Percentiles rank a stretch among this genome's conserved stretches.
These are phyloP conservation scores for Alternaria postmessia DNA, from an alignment of 2,329 filamentous ascomycete genomes.

Conservation along the genomic window DNA sequence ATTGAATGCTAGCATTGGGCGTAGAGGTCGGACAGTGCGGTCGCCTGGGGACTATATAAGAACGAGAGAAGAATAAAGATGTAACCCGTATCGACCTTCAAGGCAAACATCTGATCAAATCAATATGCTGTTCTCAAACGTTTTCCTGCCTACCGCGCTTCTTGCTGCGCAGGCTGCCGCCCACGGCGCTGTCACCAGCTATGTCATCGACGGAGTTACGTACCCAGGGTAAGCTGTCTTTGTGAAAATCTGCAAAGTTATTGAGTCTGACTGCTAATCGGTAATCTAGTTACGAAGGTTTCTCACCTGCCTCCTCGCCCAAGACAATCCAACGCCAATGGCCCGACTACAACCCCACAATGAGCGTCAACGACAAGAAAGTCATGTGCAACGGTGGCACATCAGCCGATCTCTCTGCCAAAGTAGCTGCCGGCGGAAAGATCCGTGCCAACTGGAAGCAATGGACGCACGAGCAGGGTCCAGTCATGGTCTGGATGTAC, in stretches of 20 bases:
- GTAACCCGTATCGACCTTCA: background rate
- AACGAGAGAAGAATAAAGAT: conserved; percentile 1
- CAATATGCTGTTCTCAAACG: conserved; percentile 49
- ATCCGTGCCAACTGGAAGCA: conserved; percentile 64
- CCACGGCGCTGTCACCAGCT: conserved; percentile 49
- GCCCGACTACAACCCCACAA: conserved; percentile 65
- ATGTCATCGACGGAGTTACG: conserved; percentile 43
- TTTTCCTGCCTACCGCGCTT: conserved; percentile 45
- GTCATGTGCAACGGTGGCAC: conserved; percentile 65
- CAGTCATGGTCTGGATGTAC: conserved; percentile 65
- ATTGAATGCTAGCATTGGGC: conserved; percentile 6
- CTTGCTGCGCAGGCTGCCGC: conserved; percentile 42
- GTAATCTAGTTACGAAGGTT: conserved; percentile 61
- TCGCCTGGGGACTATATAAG: conserved; percentile 25
- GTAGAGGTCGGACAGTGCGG: background rate
- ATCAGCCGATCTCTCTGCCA: conserved; percentile 53
- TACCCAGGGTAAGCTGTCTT: conserved; percentile 39
- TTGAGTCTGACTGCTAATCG: conserved; percentile 40
- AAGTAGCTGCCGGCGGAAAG: conserved; percentile 59
- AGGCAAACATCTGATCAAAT: background rate
- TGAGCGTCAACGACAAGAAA: conserved; percentile 58
- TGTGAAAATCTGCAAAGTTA: conserved; percentile 4
- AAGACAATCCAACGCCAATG: conserved; percentile 67
- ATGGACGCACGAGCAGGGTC: conserved; percentile 67
- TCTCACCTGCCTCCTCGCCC: conserved; percentile 58